A percentile compares a stretch with the other conserved stretches of the same genome.
phyloP scores from a whole-genome alignment of 805 yeast species.

The Saccharomyces kudriavzevii region DNA sequence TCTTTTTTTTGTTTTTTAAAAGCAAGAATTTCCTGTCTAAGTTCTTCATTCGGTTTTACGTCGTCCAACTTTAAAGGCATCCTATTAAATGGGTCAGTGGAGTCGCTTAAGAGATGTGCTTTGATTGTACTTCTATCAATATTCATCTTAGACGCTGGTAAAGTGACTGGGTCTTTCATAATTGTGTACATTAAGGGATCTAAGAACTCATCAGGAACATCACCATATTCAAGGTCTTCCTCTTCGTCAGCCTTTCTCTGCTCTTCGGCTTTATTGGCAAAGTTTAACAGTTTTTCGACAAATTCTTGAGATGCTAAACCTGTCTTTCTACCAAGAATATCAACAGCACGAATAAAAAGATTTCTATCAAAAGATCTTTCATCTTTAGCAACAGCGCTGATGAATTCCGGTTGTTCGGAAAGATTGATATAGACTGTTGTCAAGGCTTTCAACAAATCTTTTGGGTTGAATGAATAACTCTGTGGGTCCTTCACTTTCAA shows the following conservation, averaged over 20 bases:
- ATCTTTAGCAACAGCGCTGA: slow-evolving; percentile 78
- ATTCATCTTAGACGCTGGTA: slow-evolving; percentile 77
- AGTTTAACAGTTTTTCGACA: slow-evolving; percentile 42
- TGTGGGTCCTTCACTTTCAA: slow-evolving; percentile 80
- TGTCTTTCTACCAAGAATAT: slow-evolving; percentile 48
- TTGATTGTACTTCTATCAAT: slow-evolving; percentile 89
- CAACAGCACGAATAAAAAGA: slow-evolving; percentile 62
- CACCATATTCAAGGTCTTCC: slow-evolving; percentile 84
- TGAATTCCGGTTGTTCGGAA: slow-evolving; percentile 54
- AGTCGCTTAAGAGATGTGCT: slow-evolving; percentile 86
- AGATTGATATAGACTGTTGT: slow-evolving; percentile 72
- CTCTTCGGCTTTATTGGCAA: slow-evolving; percentile 59
- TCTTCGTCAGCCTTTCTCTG: slow-evolving; percentile 59
- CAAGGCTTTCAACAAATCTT: slow-evolving; percentile 55
- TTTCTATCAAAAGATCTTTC: slow-evolving; percentile 74
- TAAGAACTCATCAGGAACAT: slow-evolving; percentile 89
- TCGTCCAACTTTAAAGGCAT: slow-evolving; percentile 85
- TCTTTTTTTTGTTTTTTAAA: slow-evolving; percentile 43
- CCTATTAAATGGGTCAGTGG: slow-evolving; percentile 96
- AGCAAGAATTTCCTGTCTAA: slow-evolving; percentile 51
- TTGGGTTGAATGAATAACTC: slow-evolving; percentile 76
- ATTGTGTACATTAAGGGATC: slow-evolving; percentile 95
- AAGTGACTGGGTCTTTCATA: slow-evolving; percentile 93
- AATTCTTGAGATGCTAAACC: slow-evolving; percentile 48
- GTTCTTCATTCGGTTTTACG: slow-evolving; percentile 67